Evolutionary conservation across 768 basidiomycete species (phyloP).

Genomic region (Suillus brevipes): DNA sequence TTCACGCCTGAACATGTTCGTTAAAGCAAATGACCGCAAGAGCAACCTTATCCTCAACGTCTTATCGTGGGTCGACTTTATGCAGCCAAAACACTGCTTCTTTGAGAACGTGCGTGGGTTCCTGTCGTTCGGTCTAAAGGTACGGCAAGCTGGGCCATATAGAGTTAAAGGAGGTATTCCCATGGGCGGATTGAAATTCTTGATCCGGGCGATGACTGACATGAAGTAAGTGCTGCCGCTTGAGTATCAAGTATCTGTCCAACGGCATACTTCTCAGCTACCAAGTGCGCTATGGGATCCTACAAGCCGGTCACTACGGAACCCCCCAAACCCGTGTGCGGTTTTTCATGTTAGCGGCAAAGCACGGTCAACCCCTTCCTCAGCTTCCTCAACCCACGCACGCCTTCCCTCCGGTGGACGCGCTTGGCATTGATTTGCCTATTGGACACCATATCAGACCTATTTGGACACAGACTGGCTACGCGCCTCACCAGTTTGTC

Average conservation of each 20-base stretch:
- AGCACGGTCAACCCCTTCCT: constrained; percentile 37
- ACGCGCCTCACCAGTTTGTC: constrained; percentile 56
- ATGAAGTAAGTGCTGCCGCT: constrained; percentile 56
- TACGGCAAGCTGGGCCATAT: constrained; percentile 39
- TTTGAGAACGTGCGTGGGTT: constrained; percentile 54
- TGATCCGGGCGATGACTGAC: constrained; percentile 58
- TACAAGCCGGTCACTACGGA: constrained; percentile 51
- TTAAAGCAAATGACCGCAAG: constrained; percentile 64
- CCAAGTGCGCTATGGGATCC: constrained; percentile 42
- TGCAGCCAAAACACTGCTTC: constrained; percentile 43
- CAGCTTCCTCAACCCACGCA: constrained; percentile 45
- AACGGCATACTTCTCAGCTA: constrained; percentile 32
- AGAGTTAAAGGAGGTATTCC: constrained; percentile 61
- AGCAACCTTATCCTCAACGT: constrained; percentile 67
- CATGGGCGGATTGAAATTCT: constrained; percentile 74
- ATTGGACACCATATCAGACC: constrained; percentile 41
- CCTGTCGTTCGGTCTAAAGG: constrained; percentile 39
- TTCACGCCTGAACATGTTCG: constrained; percentile 70
- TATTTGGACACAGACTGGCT: constrained; percentile 48
- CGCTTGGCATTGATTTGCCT: constrained; percentile 53
- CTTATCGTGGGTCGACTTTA: constrained; percentile 44
- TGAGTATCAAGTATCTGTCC: not conserved
- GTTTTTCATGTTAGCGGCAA: constrained; percentile 50
- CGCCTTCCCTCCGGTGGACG: constrained; percentile 39
- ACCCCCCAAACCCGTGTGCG: constrained; percentile 46